phyloP scores from a whole-genome alignment of 1,139 yeast genomes.

The Meyerozyma elateridarum region DNA sequence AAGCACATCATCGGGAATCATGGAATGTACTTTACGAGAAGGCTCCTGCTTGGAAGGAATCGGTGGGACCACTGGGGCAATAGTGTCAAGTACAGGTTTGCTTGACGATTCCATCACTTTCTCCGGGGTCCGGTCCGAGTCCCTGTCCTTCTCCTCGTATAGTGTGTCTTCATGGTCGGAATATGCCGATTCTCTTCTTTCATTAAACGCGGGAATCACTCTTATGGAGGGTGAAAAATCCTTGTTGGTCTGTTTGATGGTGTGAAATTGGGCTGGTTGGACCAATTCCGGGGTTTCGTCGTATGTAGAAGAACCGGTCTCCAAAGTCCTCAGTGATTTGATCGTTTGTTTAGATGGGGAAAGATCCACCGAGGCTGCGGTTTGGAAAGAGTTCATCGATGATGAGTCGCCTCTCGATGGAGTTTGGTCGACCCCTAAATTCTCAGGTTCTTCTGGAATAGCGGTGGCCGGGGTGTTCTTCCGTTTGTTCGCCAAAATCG shows the following conservation, averaged over 20 bases:
- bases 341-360: slow-evolving; percentile 1
- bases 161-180: slow-evolving; percentile 6
- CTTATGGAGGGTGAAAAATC: slow-evolving; percentile 8
- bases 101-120: no score
- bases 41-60: no score
- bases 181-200: slow-evolving; percentile 5
- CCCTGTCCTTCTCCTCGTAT: slow-evolving; percentile 2
- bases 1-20: slow-evolving; percentile 2
- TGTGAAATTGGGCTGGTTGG: slow-evolving; percentile 22
- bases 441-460: slow-evolving; percentile 14
- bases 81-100: no score
- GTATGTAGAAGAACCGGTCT: slow-evolving; percentile 15
- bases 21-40: no score
- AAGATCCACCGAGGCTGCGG: slow-evolving; percentile 1
- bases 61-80: no score
- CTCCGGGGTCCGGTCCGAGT: not conserved
- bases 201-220: slow-evolving; percentile 6
- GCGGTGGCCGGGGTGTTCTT: slow-evolving; percentile 5
- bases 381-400: slow-evolving; percentile 1
- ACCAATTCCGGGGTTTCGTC: slow-evolving; percentile 24
- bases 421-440: slow-evolving; percentile 10
- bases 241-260: slow-evolving; percentile 11
- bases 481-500: slow-evolving; percentile 34
- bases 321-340: not conserved
- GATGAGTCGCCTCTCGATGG: slow-evolving; percentile 1